Conservation (phyloP, 768 basidiomycete species). For the Auriscalpium vulgare region DNA sequence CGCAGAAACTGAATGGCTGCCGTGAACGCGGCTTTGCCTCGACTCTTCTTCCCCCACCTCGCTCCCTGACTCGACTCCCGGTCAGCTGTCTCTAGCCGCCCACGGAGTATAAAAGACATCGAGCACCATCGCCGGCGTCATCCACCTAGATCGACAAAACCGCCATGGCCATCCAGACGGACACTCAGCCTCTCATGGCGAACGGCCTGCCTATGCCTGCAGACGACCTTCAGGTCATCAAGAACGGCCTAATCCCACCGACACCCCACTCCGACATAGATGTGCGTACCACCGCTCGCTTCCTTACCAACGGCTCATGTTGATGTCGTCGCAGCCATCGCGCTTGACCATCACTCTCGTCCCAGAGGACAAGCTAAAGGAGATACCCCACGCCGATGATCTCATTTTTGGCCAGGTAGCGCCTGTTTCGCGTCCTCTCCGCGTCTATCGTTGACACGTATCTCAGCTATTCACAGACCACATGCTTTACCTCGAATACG, state of each 20-base stretch:
- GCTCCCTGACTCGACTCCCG: too few relatives aligned
- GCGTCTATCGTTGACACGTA: background rate
- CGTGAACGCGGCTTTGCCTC: too few relatives aligned
- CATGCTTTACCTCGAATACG: constrained; percentile 64
- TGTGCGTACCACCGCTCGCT: constrained; percentile 1
- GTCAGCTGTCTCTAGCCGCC: too few relatives aligned
- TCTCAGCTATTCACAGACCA: constrained; percentile 62
- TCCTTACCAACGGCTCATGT: background rate
- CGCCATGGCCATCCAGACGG: background rate
- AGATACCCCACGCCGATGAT: constrained; percentile 37
- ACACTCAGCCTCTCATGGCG: constrained; percentile 2
- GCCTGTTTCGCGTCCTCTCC: constrained; percentile 5
- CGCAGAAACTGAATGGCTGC: too few relatives aligned
- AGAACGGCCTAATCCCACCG: constrained; percentile 4
- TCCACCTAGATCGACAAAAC: background rate
- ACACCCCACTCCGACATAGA: constrained; percentile 7
- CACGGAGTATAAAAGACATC: too few relatives aligned
- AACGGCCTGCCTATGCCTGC: constrained; percentile 6
- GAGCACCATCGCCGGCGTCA: too few relatives aligned
- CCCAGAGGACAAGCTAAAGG: constrained; percentile 37
- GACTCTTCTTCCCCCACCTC: too few relatives aligned
- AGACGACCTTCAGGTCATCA: constrained; percentile 6
- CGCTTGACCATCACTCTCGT: constrained; percentile 38
- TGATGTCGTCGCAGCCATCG: constrained; percentile 35
- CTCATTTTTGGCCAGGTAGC: constrained; percentile 51